Base-by-base conservation (phyloP, 192 early-diverging fungal species). In the Oehlia diaphana region DNA sequence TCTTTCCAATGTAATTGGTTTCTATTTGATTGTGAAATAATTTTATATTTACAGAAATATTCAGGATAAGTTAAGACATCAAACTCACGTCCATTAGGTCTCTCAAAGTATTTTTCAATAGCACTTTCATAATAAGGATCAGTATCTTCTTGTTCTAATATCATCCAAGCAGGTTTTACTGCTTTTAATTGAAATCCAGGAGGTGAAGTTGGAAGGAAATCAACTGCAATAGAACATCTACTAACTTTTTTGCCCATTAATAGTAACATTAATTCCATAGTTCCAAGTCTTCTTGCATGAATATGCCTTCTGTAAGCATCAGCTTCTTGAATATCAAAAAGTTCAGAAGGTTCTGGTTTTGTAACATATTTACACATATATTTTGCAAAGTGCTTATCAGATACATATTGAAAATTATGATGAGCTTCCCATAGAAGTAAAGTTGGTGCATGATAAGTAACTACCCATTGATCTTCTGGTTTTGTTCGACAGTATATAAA, bases 401-500 rank as follows among this genome's bases (percentile, higher is more conserved):
- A 63, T 3, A 74, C 21, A 62, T 74, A 74, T 33, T 74, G 73
- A 62, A 74, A 31, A 42, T 74, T 74, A 21, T 19, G 2, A 37
- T 74, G 73, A 16, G 10, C 73, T 35, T 62, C 9, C 73, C 73
- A 74, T n/a, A 63, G 21, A 2, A 74, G 28, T 19, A 62, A 35
- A 33, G 53, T 62, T 37, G 7, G 1, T 31, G 53, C 12, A 28
- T 74, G 58, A 1, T 74, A 74, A 14, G 73, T 23, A 39, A 74
- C 73, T 42, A 74, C 9, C 50, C 19, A 31, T 35, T 28, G 16
- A 21, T 74, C 58, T 62, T 62, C 53, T 14, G 2, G 5, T 63
- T 58, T 75, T 37, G 9, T 19, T 21, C 53, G 2, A 2, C 23
- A 1, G 21, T 75, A 75, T 10, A 75, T 44, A 62, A 58, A 75